Base-by-base conservation (phyloP, 441 rosid species). In the Macaranga tanarius region DNA sequence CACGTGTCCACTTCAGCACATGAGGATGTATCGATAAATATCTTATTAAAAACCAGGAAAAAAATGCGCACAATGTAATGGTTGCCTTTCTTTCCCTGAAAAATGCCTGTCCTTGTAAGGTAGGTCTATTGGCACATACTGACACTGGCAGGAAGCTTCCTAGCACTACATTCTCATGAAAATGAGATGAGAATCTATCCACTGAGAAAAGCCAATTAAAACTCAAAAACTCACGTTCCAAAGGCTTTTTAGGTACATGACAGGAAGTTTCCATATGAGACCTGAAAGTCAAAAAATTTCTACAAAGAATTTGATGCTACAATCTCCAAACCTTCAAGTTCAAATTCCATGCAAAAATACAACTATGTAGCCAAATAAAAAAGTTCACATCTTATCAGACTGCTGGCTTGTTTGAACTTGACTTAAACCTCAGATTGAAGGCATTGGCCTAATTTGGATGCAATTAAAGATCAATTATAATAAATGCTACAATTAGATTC, bases 1-100 rank as follows among this genome's bases (percentile, higher is more conserved):
- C 13, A 26, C 15, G n/a, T 64, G 42, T 42, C 70, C 26, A 67
- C 55, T 60, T 67, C 57, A 60, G 72, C 61, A 67, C 51, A 50
- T 25, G 40, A 62, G 2, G 2, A 38, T 1, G 22, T 31, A 10
- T 42, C 25, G 16, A 70, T 70, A 48, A 72, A 57, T 31, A 20
- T 47, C 59, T 59, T 47, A 65, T 0, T 48, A 11, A 1, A 48
- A 48, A 48, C 12, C 17, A 11, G 52, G 17, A 48, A 48, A 48
- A 45, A 48, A 10, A 48, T 16, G 38, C 38, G 13, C 15, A 40
- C 2, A 34, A 34, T 17, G 17, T 20, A 13, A 34, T 31, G n/a
- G 31, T 17, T 72, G 50, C 10, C 44, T 26, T 65, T 7, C 9
- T 28, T 13, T 22, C 10, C 28, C 45, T 19, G 45, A 17, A 9